Base-by-base conservation (phyloP, 1,284 basidiomycete species). In the Trichosporon faecale region DNA sequence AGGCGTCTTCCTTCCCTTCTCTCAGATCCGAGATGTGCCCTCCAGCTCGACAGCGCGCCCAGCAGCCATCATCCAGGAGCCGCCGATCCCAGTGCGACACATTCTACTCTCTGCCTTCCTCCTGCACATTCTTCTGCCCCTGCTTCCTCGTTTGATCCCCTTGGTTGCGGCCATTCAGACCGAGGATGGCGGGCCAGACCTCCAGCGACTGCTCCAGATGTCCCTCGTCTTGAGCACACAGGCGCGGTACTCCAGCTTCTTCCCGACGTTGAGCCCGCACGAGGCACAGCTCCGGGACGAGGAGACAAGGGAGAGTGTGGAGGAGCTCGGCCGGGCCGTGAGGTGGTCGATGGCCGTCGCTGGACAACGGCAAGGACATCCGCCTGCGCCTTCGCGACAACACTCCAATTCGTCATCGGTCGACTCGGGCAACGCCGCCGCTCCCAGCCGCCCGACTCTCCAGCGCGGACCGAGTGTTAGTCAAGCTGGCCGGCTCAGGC, bases 1-100 rank as follows among this genome's bases (percentile, higher is more conserved):
- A 74, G 86, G 84, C 25, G 83, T 85, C 71, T 86, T 87, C 70
- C 79, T 87, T 21, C 86, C 86, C 0, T 78, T 83, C 71, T 75
- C 79, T 4, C 80, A 82, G 37, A 74, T 82, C 2, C 74, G 76
- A 18, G 82, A 81, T 27, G 66, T 76, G 3, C 75, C 77, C 5
- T 69, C 75, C 0, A 68, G 74, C 9, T 40, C 68, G 4, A 68
- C 68, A 3, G 63, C 66, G 2, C 63, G 64, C 25, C 61, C 72
- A 2, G 61, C 65, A 21, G 57, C 71, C 25, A 65, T 71, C 12
- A 66, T 75, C 18, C 27, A 71, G 12, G 52, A 65, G 9, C 70
- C 75, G 1, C 74, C 80, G 0, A 79, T 83, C 25, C 76, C 81
- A 11, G 78, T 82, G 8, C 76, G 83, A n/a, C 78, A 82, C 31